Evolutionary conservation across 1,284 basidiomycete species (phyloP).

Genomic region (Trichosporon ovoides): DNA sequence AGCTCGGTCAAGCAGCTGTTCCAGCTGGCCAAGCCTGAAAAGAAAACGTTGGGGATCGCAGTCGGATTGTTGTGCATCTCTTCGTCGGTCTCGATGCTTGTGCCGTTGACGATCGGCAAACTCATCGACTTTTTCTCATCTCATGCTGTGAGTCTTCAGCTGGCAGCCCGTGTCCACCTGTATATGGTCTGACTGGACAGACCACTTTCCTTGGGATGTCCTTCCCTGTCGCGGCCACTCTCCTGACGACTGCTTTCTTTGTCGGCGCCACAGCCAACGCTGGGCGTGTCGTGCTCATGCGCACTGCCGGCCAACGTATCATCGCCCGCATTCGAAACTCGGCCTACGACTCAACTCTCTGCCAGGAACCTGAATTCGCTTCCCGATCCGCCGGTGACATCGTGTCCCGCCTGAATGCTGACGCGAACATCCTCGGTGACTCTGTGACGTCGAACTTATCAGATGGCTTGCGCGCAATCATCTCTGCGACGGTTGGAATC

Average conservation of each 20-base stretch:
- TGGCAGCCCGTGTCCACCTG: not conserved
- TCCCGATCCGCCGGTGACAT: slow-evolving; percentile 93
- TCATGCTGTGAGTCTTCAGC: slow-evolving; percentile 57
- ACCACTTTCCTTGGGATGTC: slow-evolving; percentile 71
- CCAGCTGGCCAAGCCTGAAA: slow-evolving; percentile 71
- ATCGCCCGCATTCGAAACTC: slow-evolving; percentile 79
- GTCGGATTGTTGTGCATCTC: slow-evolving; percentile 56
- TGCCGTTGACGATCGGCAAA: slow-evolving; percentile 84
- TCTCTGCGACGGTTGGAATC: slow-evolving; percentile 83
- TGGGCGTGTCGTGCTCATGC: slow-evolving; percentile 64
- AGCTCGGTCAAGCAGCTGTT: slow-evolving; percentile 61
- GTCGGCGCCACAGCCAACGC: slow-evolving; percentile 83
- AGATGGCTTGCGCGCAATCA: slow-evolving; percentile 75
- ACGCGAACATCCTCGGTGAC: slow-evolving; percentile 92
- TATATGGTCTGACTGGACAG: slow-evolving; percentile 47
- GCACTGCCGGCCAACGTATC: slow-evolving; percentile 82
- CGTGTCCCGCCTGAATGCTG: slow-evolving; percentile 81
- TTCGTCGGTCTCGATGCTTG: slow-evolving; percentile 71
- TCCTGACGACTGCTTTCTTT: slow-evolving; percentile 75
- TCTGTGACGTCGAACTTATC: slow-evolving; percentile 87
- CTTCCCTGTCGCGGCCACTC: slow-evolving; percentile 70
- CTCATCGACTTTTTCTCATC: slow-evolving; percentile 86
- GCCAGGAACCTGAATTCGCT: slow-evolving; percentile 87
- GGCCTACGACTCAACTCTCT: slow-evolving; percentile 73
- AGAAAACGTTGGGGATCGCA: slow-evolving; percentile 64